phyloP scores from a whole-genome alignment of 2,329 filamentous ascomycete genomes.

The Apiospora phragmitis region DNA sequence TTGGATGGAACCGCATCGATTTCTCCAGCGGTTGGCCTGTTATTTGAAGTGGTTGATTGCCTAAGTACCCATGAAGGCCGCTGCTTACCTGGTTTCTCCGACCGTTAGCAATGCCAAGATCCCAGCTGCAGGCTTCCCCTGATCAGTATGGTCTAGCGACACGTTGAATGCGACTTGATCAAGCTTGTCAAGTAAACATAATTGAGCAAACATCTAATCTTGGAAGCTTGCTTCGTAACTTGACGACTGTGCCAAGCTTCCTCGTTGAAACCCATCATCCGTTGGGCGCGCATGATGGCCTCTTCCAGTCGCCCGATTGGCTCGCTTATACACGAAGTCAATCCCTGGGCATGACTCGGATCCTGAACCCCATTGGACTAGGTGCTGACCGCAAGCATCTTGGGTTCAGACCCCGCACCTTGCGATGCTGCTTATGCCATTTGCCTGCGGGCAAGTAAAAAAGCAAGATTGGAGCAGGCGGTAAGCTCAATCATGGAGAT shows the following conservation, averaged over 20 bases:
- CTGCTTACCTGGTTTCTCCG: too few relatives aligned
- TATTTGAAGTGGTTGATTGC: conserved; percentile 26
- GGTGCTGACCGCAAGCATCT: neutral
- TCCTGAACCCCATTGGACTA: neutral
- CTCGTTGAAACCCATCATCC: too few relatives aligned
- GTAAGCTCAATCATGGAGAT: neutral
- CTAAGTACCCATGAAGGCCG: neutral
- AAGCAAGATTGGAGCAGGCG: neutral
- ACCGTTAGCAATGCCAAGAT: too few relatives aligned
- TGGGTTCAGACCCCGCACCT: neutral
- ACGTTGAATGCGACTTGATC: neutral
- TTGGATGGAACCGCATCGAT: conserved; percentile 46
- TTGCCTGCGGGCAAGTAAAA: neutral
- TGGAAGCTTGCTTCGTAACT: too few relatives aligned
- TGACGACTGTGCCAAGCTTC: too few relatives aligned
- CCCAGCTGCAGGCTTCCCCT: too few relatives aligned
- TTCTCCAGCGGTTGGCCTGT: conserved; percentile 46
- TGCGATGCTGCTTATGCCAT: neutral
- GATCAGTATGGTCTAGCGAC: too few relatives aligned
- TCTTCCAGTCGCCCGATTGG: neutral
- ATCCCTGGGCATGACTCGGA: neutral
- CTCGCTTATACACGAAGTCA: neutral
- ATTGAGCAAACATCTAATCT: too few relatives aligned
- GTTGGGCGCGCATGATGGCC: neutral
- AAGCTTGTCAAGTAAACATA: too few relatives aligned